These are phyloP conservation scores for Leonotis leonurus DNA, from an alignment of 257 asterid species.

Conservation along the genomic window DNA sequence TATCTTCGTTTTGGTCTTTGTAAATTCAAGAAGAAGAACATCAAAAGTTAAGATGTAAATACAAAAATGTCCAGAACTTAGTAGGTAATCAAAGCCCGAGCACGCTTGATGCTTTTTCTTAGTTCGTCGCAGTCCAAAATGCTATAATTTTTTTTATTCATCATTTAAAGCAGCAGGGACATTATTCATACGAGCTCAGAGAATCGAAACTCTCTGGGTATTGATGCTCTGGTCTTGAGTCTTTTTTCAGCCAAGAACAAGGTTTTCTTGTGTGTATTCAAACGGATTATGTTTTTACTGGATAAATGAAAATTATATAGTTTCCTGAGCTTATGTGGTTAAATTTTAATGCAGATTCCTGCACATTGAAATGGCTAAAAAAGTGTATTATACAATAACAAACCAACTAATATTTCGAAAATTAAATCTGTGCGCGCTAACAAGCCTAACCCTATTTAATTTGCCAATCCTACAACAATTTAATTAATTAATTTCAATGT, in stretches of 20 bases:
- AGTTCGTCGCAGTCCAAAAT: no score
- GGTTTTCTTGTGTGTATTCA: neutral
- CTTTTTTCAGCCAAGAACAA: neutral
- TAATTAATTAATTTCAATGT: neutral
- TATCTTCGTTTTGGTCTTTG: conserved; percentile 35
- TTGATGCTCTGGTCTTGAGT: neutral
- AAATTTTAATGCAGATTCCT: neutral
- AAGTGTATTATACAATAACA: conserved; percentile 8
- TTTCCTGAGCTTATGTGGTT: neutral
- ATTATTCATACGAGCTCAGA: neutral
- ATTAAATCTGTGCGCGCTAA: neutral
- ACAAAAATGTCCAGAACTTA: neutral
- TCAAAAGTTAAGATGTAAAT: conserved; percentile 54
- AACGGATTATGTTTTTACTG: neutral
- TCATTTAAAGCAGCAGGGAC: neutral
- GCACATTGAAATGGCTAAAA: no score
- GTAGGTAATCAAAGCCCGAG: neutral
- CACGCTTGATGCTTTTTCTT: neutral
- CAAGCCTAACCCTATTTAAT: conserved; percentile 12
- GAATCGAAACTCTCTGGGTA: neutral
- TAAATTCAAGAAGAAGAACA: conserved; percentile 59
- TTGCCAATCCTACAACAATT: neutral
- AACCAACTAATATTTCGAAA: neutral
- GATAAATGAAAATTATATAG: neutral
- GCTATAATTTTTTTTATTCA: neutral